Conservation (phyloP, 352 stramenopile genomes). For the Pythium grandisporangium region DNA sequence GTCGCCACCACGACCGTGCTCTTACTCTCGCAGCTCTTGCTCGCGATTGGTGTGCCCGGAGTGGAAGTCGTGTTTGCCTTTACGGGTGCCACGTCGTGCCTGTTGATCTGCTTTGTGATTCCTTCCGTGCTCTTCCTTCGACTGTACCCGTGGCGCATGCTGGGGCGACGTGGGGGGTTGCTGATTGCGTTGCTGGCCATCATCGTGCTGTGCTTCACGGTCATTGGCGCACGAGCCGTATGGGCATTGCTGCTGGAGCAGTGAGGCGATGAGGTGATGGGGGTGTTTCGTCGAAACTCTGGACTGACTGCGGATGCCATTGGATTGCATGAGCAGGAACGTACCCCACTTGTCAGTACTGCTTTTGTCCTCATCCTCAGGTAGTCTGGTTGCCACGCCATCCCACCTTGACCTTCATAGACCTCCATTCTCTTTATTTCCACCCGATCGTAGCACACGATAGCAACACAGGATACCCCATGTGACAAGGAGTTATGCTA, state of each 20-base stretch:
- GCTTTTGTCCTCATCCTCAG: too few relatives aligned
- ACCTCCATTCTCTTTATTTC: too few relatives aligned
- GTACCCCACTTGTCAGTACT: too few relatives aligned
- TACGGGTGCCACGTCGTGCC: conserved; percentile 52
- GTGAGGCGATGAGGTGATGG: too few relatives aligned
- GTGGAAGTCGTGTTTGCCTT: conserved; percentile 65
- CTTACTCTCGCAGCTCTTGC: conserved; percentile 40
- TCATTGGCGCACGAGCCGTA: conserved; percentile 14
- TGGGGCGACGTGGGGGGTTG: conserved; percentile 13
- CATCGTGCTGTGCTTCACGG: conserved; percentile 19
- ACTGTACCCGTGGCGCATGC: conserved; percentile 42
- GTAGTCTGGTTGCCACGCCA: too few relatives aligned
- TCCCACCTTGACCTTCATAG: too few relatives aligned
- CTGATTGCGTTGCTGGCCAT: conserved; percentile 22
- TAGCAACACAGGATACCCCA: too few relatives aligned
- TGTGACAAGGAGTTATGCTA: too few relatives aligned
- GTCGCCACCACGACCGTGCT: conserved; percentile 40
- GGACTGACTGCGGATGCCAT: too few relatives aligned
- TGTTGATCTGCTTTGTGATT: conserved; percentile 74
- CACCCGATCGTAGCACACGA: too few relatives aligned
- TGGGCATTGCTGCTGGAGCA: conserved; percentile 8
- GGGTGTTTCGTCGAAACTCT: too few relatives aligned
- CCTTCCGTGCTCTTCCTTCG: conserved; percentile 48
- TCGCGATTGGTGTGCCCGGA: conserved; percentile 45
- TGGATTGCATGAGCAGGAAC: too few relatives aligned